Evolutionary conservation across 495 filamentous ascomycete genomes (phyloP).

Genomic region (Podospora anserina): DNA sequence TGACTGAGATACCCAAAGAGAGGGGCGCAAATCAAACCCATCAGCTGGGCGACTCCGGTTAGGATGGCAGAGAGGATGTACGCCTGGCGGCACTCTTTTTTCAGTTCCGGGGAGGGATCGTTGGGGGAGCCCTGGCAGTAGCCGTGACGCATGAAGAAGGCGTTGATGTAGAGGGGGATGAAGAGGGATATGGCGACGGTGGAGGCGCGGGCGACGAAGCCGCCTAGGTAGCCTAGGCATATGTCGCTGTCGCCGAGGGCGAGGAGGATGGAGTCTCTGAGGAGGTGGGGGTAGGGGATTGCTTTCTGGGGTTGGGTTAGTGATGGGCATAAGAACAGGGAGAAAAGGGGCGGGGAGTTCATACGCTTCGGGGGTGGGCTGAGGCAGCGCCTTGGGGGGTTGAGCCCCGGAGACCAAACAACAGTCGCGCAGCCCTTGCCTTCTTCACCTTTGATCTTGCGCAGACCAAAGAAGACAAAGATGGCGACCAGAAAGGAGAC

Average conservation of each 20-base stretch:
- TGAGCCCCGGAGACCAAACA: constrained; percentile 40
- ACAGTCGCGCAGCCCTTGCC: constrained; percentile 62
- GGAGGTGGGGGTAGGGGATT: constrained; percentile 48
- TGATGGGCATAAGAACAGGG: not conserved
- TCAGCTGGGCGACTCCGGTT: constrained; percentile 81
- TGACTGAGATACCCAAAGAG: constrained; percentile 78
- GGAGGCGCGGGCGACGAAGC: constrained; percentile 93
- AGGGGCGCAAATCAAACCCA: constrained; percentile 81
- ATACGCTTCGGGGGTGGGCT: constrained; percentile 19
- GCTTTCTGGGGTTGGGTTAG: constrained; percentile 20
- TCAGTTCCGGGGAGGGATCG: constrained; percentile 63
- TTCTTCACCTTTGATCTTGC: constrained; percentile 72
- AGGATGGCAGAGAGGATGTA: constrained; percentile 82
- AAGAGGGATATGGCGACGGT: constrained; percentile 93
- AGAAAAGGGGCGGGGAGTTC: not conserved
- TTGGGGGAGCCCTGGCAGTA: constrained; percentile 64
- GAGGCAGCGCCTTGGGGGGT: constrained; percentile 20
- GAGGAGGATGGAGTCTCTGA: constrained; percentile 65
- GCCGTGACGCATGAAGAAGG: constrained; percentile 79
- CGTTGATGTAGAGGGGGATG: constrained; percentile 86
- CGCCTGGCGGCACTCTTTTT: constrained; percentile 73
- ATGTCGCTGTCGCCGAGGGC: constrained; percentile 74
- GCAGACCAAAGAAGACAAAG: constrained; percentile 76
- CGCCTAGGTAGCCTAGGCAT: constrained; percentile 83
- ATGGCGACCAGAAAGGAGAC: constrained; percentile 69